phyloP scores from a whole-genome alignment of 257 asterid genomes.

The Haberlea rhodopensis region DNA sequence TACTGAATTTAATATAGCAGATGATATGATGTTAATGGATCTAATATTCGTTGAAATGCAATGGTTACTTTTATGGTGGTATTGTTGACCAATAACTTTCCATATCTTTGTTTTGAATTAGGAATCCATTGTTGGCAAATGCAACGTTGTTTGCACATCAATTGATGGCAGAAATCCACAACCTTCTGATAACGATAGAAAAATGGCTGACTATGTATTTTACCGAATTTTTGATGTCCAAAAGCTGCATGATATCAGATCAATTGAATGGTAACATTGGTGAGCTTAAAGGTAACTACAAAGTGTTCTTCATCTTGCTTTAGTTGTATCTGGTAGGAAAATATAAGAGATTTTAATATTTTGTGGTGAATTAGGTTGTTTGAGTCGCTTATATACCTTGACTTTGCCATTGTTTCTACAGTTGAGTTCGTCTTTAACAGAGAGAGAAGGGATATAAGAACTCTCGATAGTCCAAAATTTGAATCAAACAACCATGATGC shows the following conservation, averaged over 20 bases:
- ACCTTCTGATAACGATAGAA: slow-evolving; percentile 58
- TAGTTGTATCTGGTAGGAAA: background rate
- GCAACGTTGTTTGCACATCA: slow-evolving; percentile 79
- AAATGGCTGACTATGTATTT: slow-evolving; percentile 67
- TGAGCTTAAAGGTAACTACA: slow-evolving; percentile 54
- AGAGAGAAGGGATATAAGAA: slow-evolving; percentile 33
- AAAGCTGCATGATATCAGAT: slow-evolving; percentile 46
- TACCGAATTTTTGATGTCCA: slow-evolving; percentile 74
- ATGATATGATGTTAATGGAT: too few species aligned
- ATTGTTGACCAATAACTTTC: too few species aligned
- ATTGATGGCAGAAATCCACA: slow-evolving; percentile 68
- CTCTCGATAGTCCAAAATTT: background rate
- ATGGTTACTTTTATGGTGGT: too few species aligned
- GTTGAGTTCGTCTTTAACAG: slow-evolving; percentile 69
- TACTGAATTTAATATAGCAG: too few species aligned
- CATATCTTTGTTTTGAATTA: slow-evolving; percentile 23
- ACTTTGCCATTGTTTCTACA: slow-evolving; percentile 50
- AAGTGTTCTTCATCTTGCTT: slow-evolving; percentile 1
- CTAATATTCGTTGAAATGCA: too few species aligned
- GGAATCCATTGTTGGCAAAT: slow-evolving; percentile 93
- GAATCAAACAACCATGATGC: too few species aligned
- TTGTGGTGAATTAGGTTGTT: slow-evolving; percentile 16
- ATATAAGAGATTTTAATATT: slow-evolving; percentile 6
- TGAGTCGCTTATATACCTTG: slow-evolving; percentile 32
- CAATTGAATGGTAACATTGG: slow-evolving; percentile 57